Evolutionary conservation across 768 basidiomycete species (phyloP).

Genomic region (Harrya chromipes): DNA sequence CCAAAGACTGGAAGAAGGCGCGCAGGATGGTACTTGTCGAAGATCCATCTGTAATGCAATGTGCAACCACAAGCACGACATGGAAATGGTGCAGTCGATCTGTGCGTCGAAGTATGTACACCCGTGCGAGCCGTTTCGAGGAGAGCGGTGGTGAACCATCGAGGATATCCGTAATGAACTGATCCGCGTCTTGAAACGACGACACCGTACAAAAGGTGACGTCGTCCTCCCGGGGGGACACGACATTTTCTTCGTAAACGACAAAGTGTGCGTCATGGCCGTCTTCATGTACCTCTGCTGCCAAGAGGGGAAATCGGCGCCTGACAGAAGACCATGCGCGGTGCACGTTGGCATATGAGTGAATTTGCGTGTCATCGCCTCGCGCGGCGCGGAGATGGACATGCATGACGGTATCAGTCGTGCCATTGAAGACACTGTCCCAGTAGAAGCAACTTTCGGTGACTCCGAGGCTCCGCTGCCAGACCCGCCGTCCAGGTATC

Average conservation of each 20-base stretch:
- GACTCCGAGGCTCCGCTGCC: constrained; percentile 34
- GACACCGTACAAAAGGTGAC: constrained; percentile 32
- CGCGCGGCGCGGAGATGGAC: constrained; percentile 33
- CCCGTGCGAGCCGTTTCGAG: constrained; percentile 18
- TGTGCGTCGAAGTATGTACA: constrained; percentile 37
- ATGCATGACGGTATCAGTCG: constrained; percentile 42
- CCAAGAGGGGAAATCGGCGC: constrained; percentile 49
- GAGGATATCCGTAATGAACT: constrained; percentile 30
- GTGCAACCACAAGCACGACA: constrained; percentile 44
- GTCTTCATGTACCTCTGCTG: constrained; percentile 36
- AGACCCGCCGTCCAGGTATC: too few species aligned
- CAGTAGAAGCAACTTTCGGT: constrained; percentile 41
- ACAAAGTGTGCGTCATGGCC: constrained; percentile 13
- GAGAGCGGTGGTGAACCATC: constrained; percentile 37
- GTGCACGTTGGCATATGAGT: too few species aligned
- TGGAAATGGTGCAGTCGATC: constrained; percentile 40
- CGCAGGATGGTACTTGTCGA: constrained; percentile 41
- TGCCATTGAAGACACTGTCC: constrained; percentile 39
- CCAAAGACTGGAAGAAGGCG: constrained; percentile 42
- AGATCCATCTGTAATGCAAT: constrained; percentile 51
- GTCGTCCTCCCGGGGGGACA: constrained; percentile 28
- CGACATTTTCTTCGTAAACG: constrained; percentile 8
- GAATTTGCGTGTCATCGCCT: background rate
- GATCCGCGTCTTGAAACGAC: constrained; percentile 35
- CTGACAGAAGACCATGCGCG: constrained; percentile 39